Evolutionary conservation across 257 asterid genomes (phyloP).

Genomic region (Euphrasia confusa): DNA sequence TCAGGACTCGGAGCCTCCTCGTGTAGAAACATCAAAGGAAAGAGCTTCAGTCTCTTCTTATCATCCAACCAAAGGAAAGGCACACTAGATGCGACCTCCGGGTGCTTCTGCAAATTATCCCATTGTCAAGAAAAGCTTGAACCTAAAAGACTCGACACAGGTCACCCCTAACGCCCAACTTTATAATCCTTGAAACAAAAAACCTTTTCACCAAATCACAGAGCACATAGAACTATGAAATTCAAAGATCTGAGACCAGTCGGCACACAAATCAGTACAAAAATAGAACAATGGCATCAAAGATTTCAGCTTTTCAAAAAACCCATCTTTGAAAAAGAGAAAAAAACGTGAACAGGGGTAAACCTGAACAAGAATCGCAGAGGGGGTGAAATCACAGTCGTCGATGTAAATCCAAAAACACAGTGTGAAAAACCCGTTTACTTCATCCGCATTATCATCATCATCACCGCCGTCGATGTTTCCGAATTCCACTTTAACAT

Average conservation of each 20-base stretch:
- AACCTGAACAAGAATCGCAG: constrained; percentile 70
- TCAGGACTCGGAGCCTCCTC: constrained; percentile 45
- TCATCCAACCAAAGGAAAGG: constrained; percentile 77
- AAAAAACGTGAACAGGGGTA: not conserved
- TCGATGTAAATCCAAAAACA: constrained; percentile 82
- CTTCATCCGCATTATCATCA: constrained; percentile 31
- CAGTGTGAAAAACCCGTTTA: constrained; percentile 42
- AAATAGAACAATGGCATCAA: constrained; percentile 1
- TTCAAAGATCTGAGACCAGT: not conserved
- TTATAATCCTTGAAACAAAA: not conserved
- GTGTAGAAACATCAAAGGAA: constrained; percentile 44
- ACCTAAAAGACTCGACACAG: not conserved
- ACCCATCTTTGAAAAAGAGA: no score
- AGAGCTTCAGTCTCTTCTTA: constrained; percentile 51
- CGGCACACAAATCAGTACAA: not conserved
- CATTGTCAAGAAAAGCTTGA: not conserved
- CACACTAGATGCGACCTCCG: constrained; percentile 33
- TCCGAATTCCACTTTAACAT: constrained; percentile 54
- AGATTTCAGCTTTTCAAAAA: constrained; percentile 23
- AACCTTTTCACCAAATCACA: constrained; percentile 18
- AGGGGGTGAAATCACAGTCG: constrained; percentile 41
- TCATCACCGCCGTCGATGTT: constrained; percentile 18
- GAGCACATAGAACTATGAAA: constrained; percentile 20
- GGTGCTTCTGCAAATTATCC: constrained; percentile 45
- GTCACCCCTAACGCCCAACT: no score